Conservation (phyloP, 345 rosid species). For the Brassica incana region DNA sequence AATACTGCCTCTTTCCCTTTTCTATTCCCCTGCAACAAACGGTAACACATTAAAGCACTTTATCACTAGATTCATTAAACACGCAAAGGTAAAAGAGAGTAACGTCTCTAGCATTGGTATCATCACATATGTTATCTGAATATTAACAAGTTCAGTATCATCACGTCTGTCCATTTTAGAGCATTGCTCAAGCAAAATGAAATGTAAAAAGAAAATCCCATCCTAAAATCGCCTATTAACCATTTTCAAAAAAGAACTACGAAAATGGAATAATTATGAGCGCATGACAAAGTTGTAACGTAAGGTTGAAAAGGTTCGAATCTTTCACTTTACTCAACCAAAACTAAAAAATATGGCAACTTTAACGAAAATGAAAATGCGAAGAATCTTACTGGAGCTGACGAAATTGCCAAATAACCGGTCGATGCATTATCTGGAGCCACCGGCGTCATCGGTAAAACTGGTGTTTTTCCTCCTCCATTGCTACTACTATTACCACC, state of each 20-base stretch:
- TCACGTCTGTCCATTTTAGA: neutral
- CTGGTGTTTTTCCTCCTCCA: conserved; percentile 12
- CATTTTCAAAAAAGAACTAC: neutral
- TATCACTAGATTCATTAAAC: conserved; percentile 11
- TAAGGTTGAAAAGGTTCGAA: conserved; percentile 7
- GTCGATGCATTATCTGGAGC: conserved; percentile 38
- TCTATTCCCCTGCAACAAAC: conserved; percentile 31
- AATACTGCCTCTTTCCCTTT: conserved; percentile 20
- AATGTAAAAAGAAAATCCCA: neutral
- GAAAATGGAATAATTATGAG: conserved; percentile 13
- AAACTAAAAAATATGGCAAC: neutral
- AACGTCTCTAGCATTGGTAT: neutral
- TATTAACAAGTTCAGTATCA: neutral
- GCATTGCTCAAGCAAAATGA: neutral
- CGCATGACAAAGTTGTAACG: neutral
- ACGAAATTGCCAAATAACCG: conserved; percentile 57
- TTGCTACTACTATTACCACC: conserved; percentile 18
- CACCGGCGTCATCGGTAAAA: conserved; percentile 25
- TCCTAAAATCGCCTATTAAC: neutral
- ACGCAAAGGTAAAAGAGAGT: neutral
- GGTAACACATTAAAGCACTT: conserved; percentile 4
- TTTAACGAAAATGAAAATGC: conserved; percentile 14
- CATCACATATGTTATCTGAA: neutral
- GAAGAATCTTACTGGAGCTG: conserved; percentile 42
- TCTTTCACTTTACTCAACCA: conserved; percentile 11